Evolutionary conservation across 345 rosid species (phyloP).

Genomic region (Murraya koenigii): DNA sequence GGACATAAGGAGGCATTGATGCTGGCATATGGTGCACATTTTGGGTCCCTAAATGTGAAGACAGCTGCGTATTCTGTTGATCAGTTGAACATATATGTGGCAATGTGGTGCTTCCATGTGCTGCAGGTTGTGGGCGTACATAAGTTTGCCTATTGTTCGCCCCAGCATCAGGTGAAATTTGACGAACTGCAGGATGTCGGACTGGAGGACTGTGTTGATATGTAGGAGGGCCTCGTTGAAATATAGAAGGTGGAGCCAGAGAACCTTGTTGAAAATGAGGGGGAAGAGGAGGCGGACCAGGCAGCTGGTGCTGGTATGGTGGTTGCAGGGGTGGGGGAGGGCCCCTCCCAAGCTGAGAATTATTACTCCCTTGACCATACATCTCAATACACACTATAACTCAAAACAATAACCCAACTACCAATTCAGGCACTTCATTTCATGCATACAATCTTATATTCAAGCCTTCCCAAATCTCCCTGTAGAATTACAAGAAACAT

Average conservation of each 20-base stretch:
- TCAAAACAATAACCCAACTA: neutral
- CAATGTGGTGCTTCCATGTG: slow-evolving; percentile 26
- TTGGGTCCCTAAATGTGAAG: slow-evolving; percentile 28
- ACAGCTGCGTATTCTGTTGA: slow-evolving; percentile 28
- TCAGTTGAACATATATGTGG: slow-evolving; percentile 25
- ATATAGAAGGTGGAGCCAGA: slow-evolving; percentile 18
- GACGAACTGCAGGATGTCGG: slow-evolving; percentile 28
- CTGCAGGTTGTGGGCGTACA: slow-evolving; percentile 17
- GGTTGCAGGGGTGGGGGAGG: slow-evolving; percentile 32
- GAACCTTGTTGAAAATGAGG: slow-evolving; percentile 32
- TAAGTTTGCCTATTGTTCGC: slow-evolving; percentile 34
- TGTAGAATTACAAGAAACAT: neutral
- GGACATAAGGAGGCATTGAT: slow-evolving; percentile 30
- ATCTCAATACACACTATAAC: slow-evolving; percentile 18
- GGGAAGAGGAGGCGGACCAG: slow-evolving; percentile 24
- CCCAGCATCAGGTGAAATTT: slow-evolving; percentile 27
- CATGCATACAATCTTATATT: neutral
- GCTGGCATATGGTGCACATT: slow-evolving; percentile 23
- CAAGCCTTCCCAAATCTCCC: slow-evolving; percentile 7
- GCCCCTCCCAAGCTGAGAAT: slow-evolving; percentile 36
- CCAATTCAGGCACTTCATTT: neutral
- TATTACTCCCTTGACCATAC: slow-evolving; percentile 35
- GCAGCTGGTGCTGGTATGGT: slow-evolving; percentile 30
- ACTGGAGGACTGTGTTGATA: slow-evolving; percentile 38
- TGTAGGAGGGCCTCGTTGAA: slow-evolving; percentile 22